Evolutionary conservation across 1,139 yeast species (phyloP), one percentile per base, ranked within the genome.

Genomic region (Kodamaea suecica): DNA sequence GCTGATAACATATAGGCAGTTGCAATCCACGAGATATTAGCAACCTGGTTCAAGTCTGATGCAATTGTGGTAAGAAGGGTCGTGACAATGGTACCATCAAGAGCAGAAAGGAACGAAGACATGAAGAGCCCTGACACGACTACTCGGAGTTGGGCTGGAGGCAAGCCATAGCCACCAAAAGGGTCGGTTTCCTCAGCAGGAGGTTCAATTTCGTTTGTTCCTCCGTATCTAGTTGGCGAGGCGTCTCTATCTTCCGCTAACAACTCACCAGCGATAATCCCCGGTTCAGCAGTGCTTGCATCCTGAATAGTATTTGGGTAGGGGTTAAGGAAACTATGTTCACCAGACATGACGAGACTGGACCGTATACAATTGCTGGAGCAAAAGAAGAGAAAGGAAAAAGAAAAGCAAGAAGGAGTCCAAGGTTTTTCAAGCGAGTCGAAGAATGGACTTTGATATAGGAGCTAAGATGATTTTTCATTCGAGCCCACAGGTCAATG

Each of bases 1-100:
- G 68, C 57, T 4, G 72, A 61, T 38, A 70, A 55, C 37, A 70
- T 35, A 49, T 53, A 50, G 4, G 73, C 61, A 17, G 72, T 66
- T 16, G 77, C 72, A 39, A 67, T 70, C 78, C 73, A 70, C 17
- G 73, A 65, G 38, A 70, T 63, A 45, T 61, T 57, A 21, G 63
- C 53, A 30, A 66, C 59, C 19, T 69, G 61, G 40, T 62, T 47
- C 49, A 70, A 54, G 43, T 70, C 73, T 1, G 73, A 66, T 1
- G 75, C 73, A 38, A 68, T 68, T 13, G 58, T 54, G 4, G 72
- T 58, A 41, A 69, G 54, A 14, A 67, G 51, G 2, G 74, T 68
- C 2, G 73, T 64, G 10, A 68, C 76, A 20, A 68, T 67, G 2
- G 75, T 70, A 15, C 60, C 60, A 45, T 68, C 74, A 37, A 67